phyloP scores from a whole-genome alignment of 805 yeast genomes.

The Metschnikowia rubicola region DNA sequence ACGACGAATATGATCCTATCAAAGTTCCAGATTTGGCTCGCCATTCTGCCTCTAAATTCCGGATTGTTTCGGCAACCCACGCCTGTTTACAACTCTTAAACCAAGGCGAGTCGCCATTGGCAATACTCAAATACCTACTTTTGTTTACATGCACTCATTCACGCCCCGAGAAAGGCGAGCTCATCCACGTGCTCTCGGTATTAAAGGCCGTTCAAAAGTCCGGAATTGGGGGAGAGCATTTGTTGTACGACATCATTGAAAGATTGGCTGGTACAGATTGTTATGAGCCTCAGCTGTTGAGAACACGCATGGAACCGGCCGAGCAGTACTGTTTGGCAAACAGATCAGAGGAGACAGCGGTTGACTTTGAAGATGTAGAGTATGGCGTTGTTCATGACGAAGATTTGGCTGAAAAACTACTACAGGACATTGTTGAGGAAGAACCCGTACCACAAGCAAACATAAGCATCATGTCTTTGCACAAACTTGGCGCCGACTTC shows the following conservation, averaged over 20 bases:
- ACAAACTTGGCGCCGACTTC: slow-evolving; percentile 2
- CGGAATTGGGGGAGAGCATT: slow-evolving; percentile 12
- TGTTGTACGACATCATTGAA: slow-evolving; percentile 25
- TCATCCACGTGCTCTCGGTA: slow-evolving; percentile 18
- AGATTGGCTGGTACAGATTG: slow-evolving; percentile 13
- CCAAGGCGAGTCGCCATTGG: slow-evolving; percentile 28
- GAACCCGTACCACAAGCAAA: background rate
- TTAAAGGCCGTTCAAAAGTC: slow-evolving; percentile 21
- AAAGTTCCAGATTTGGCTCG: background rate
- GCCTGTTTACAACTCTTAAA: slow-evolving; percentile 20
- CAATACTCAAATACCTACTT: slow-evolving; percentile 24
- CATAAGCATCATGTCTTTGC: background rate
- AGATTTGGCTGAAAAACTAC: slow-evolving; percentile 7
- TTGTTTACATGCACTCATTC: slow-evolving; percentile 21
- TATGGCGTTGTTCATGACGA: slow-evolving; percentile 11
- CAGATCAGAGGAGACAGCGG: background rate
- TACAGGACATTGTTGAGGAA: slow-evolving; percentile 1
- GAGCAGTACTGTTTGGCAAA: no score
- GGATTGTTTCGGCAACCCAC: slow-evolving; percentile 15
- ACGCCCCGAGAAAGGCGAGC: slow-evolving; percentile 12
- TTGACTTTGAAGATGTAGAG: background rate
- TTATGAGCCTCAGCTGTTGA: slow-evolving; percentile 1
- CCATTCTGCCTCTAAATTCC: slow-evolving; percentile 12
- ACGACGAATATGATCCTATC: slow-evolving; percentile 1
- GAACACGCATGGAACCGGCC: background rate